Evolutionary conservation across 1,284 basidiomycete species (phyloP), one percentile per base, ranked within the genome.

Genomic region (Papiliotrema terrestris): DNA sequence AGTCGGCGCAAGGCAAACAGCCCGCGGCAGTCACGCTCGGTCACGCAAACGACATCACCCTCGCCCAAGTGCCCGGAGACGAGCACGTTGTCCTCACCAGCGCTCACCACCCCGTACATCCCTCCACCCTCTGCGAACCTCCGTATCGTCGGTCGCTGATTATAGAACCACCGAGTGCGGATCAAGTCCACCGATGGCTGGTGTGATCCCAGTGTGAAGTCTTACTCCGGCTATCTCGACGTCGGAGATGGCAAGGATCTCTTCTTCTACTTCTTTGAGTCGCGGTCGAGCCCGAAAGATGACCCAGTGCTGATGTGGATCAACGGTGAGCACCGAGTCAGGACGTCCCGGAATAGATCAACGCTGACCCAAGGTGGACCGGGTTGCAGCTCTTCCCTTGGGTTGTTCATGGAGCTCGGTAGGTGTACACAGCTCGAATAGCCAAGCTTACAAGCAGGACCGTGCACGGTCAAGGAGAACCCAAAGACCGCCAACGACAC

Each of bases 211-310:
- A 58, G 66, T 39, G 74, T 72, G 42, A 56, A 60, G 23, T 74
- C 71, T 5, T 77, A 61, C 57, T 63, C 72, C 46, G 74, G 72
- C 59, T 86, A 86, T 68, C 67, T 78, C 45, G 75, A 80, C 62
- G 85, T 87, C 51, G 86, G 88, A 54, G 81, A 84, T 59, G 84
- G 86, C 6, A 81, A 84, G 57, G 84, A 85, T 58, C 79, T 85
- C 67, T 91, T 89, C 79, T 91, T 91, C 78, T 89, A 88, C 75
- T 91, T 90, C 78, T 91, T 91, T 72, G 87, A 89, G 73, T 87
- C 85, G 50, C 78, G 88, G 55, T 79, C 80, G 42, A 78, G 86
- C 56, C 88, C 88, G 1, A 80, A 80, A 17, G 80, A 80, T 36
- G 79, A 80, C 61, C 78, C 78, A 0, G 74, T 80, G 0, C 47